Conservation (phyloP, 257 asterid genomes). For the Schizonepeta tenuifolia region DNA sequence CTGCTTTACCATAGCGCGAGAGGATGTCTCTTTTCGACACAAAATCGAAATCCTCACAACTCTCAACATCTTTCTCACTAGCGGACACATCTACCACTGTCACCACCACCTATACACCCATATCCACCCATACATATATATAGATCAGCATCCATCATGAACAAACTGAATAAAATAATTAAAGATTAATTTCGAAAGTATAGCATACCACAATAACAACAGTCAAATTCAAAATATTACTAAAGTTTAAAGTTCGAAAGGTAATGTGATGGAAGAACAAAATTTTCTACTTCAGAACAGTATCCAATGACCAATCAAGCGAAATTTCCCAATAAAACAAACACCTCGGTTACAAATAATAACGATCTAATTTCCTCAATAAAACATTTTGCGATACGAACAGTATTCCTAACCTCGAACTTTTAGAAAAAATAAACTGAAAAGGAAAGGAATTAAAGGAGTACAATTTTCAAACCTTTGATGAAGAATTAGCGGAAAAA, state of each 20-base stretch:
- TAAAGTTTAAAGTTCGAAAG: background rate
- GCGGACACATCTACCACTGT: constrained; percentile 85
- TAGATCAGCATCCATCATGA: constrained; percentile 18
- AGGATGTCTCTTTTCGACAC: constrained; percentile 72
- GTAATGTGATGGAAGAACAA: background rate
- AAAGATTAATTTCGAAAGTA: constrained; percentile 9
- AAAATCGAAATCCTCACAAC: constrained; percentile 64
- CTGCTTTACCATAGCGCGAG: constrained; percentile 47
- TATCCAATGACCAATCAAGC: constrained; percentile 8
- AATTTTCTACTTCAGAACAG: background rate
- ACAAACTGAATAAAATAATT: constrained; percentile 10
- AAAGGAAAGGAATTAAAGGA: background rate
- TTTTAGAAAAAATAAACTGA: background rate
- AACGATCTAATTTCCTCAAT: background rate
- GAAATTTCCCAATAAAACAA: background rate
- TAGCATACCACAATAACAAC: background rate
- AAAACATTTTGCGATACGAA: background rate
- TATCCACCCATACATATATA: background rate
- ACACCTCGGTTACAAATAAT: constrained; percentile 10
- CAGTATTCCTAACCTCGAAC: background rate
- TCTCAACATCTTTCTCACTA: constrained; percentile 44
- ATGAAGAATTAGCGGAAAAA: constrained; percentile 50
- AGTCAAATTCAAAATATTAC: background rate
- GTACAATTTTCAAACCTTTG: constrained; percentile 44
- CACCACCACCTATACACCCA: constrained; percentile 58